Evolutionary conservation across 2,329 filamentous ascomycete species (phyloP), one percentile per base, ranked within the genome.

Genomic region (Podosphaera aphanis): DNA sequence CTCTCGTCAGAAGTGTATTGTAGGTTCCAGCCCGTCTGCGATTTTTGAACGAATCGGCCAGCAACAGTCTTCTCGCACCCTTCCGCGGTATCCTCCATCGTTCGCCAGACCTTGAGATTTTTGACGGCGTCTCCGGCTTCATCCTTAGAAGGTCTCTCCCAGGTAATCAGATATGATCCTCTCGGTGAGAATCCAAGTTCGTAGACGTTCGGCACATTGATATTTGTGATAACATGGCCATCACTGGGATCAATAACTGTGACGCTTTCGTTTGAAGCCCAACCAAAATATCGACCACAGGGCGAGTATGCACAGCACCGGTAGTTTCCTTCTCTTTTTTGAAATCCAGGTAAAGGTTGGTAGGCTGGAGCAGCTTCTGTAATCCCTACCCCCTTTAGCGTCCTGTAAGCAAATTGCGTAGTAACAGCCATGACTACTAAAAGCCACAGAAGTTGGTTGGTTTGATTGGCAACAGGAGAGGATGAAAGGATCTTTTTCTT

Each of bases 41-140:
- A 81, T 70, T 94, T 94, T 64, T 98, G 90, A 53, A 98, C 90
- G 61, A 92, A 98, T 57, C 77, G 73, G 51, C 86, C 88, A 40
- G 94, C 71, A 25, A 86, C 77, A 56, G 78, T 69, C 63, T 83
- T 80, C 53, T 79, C 73, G 49, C 64, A 65, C 43, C 64, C 73
- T 40, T 71, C 71, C 41, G 74, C 65, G 11, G 69, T 61, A 7
- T 81, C 75, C 59, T 88, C 81, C 46, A 83, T 66, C 31, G 83
- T 85, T 60, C 77, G 77, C 90, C 90, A 98, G 56, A 98, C 79
- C 70, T 94, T 95, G 52, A 98, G 68, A 61, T 98, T 98, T 73
- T 93, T 94, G 55, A 76, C 79, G 40, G 90, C 85, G 62, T 94
- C 84, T 47, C 90, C 90, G 49, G 82, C 79, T 59, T 88, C 88